Conservation (phyloP, 2,329 filamentous ascomycete genomes). For the Penicillium brevicompactum region DNA sequence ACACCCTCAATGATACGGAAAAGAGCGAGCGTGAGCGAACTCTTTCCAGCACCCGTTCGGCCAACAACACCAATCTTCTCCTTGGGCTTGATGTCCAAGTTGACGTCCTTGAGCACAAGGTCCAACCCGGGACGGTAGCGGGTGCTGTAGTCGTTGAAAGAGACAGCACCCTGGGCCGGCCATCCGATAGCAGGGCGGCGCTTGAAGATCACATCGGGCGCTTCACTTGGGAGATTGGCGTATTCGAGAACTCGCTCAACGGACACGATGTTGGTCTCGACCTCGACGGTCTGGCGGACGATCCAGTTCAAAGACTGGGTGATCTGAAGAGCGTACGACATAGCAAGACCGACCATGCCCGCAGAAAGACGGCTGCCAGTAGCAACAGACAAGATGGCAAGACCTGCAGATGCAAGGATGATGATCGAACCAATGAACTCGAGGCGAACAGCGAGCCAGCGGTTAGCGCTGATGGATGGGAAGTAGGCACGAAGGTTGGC, state of each 20-base stretch:
- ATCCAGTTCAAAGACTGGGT: slow-evolving; percentile 99
- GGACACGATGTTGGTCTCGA: slow-evolving; percentile 99
- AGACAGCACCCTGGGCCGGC: slow-evolving; percentile 84
- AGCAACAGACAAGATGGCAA: slow-evolving; percentile 79
- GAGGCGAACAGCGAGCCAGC: slow-evolving; percentile 92
- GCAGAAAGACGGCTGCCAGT: slow-evolving; percentile 64
- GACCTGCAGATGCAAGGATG: slow-evolving; percentile 81
- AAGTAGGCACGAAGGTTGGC: slow-evolving; percentile 93
- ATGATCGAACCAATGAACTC: slow-evolving; percentile 96
- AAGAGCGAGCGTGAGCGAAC: slow-evolving; percentile 84
- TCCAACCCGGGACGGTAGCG: slow-evolving; percentile 88
- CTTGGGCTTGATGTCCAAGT: slow-evolving; percentile 86
- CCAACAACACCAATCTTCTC: slow-evolving; percentile 99
- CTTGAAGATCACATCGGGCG: slow-evolving; percentile 88
- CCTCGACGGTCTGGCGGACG: slow-evolving; percentile 95
- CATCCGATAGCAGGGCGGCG: slow-evolving; percentile 85
- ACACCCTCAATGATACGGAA: slow-evolving; percentile 94
- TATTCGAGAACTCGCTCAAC: slow-evolving; percentile 98
- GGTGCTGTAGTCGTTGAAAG: slow-evolving; percentile 92
- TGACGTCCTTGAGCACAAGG: slow-evolving; percentile 90
- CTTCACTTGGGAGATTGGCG: slow-evolving; percentile 85
- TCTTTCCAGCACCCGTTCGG: slow-evolving; percentile 94
- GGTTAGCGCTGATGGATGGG: slow-evolving; percentile 88
- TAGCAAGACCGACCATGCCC: slow-evolving; percentile 85
- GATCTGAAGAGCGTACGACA: slow-evolving; percentile 97